Percentiles rank a stretch among this genome's conserved stretches.
Conservation (phyloP, 2,329 filamentous ascomycete genomes). For the Aspergillus spinulosporus region DNA sequence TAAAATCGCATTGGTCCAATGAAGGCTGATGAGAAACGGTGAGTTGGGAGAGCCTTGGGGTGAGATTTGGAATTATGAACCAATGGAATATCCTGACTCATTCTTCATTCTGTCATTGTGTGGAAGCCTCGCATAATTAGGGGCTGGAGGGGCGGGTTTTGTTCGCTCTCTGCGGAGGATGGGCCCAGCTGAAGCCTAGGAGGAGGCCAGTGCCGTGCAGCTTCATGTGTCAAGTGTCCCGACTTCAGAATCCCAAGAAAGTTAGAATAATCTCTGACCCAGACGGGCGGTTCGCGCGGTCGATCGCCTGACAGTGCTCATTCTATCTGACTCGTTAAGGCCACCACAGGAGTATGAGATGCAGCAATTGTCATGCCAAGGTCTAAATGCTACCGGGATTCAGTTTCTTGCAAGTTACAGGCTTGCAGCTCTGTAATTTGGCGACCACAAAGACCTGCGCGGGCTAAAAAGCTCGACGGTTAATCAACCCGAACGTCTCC, state of each 20-base stretch:
- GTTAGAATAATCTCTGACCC: slow-evolving; percentile 2
- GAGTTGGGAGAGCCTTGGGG: neutral
- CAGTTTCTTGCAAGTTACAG: neutral
- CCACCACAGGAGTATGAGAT: neutral
- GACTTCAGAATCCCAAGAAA: slow-evolving; percentile 1
- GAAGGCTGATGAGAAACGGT: neutral
- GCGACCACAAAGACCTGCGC: neutral
- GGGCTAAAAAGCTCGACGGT: neutral
- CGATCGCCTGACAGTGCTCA: slow-evolving; percentile 4
- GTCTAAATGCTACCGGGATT: neutral
- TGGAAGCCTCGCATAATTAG: slow-evolving; percentile 8
- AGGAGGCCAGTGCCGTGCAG: slow-evolving; percentile 3
- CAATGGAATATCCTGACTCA: neutral
- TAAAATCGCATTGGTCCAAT: slow-evolving; percentile 20
- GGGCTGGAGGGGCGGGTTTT: neutral
- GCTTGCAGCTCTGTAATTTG: neutral
- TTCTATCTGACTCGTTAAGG: neutral
- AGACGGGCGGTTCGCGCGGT: slow-evolving; percentile 19
- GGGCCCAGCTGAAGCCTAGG: slow-evolving; percentile 1
- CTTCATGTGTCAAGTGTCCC: slow-evolving; percentile 13
- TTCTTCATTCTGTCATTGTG: neutral
- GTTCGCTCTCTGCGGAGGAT: slow-evolving; percentile 4
- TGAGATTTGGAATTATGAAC: neutral
- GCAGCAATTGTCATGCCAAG: too few relatives aligned
- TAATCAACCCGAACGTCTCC: neutral